phyloP scores from a whole-genome alignment of 306 rosid species.

The Prunus persica region DNA sequence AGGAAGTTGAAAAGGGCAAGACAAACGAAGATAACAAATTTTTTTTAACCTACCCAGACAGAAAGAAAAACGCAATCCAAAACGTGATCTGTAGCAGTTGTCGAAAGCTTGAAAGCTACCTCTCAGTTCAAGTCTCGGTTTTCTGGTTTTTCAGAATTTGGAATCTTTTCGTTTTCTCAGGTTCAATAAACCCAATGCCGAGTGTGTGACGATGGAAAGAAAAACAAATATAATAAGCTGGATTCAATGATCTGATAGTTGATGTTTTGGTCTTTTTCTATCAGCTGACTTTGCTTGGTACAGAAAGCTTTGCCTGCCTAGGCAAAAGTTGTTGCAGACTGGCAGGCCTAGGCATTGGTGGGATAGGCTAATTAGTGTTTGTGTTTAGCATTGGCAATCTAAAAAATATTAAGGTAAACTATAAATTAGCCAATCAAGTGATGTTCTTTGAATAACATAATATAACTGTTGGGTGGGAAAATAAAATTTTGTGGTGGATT shows the following conservation, averaged over 20 bases:
- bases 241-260: conserved; percentile 12
- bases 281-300: background rate
- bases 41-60: conserved; percentile 44
- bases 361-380: background rate
- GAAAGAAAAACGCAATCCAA: conserved; percentile 29
- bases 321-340: background rate
- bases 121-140: conserved; percentile 36
- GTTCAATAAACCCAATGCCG: conserved; percentile 8
- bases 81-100: conserved; percentile 32
- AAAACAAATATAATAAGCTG: conserved; percentile 7
- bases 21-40: conserved; percentile 37
- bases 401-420: background rate
- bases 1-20: conserved; percentile 29
- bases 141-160: conserved; percentile 23
- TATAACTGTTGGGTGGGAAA: background rate
- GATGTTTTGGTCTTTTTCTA: background rate
- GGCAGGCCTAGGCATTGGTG: background rate
- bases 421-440: background rate
- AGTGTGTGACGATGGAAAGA: conserved; percentile 16
- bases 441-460: background rate
- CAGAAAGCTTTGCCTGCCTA: conserved; percentile 22
- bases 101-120: conserved; percentile 50
- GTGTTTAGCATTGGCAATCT: background rate
- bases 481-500: background rate
- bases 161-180: conserved; percentile 24